A percentile compares a stretch with the other conserved stretches of the same genome.
phyloP scores from a whole-genome alignment of 129 eudicot genomes.

The Saussurea involucrata region DNA sequence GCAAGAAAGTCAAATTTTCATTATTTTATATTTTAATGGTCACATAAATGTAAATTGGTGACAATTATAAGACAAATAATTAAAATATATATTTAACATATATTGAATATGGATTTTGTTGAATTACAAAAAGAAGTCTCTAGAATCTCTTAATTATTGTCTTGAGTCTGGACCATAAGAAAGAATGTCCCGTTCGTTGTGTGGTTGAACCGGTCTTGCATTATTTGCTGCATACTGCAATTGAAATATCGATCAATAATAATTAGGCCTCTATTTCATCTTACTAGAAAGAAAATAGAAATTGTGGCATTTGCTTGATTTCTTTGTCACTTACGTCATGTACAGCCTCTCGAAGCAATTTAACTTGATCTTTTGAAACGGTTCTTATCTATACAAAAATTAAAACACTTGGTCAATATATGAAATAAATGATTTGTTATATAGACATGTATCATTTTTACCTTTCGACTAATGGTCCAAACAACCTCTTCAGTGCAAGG shows the following conservation, averaged over 20 bases:
- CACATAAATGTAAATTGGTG: background rate
- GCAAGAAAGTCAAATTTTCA: background rate
- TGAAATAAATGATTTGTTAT: background rate
- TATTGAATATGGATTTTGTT: background rate
- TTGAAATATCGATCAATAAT: background rate
- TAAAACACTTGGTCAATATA: background rate
- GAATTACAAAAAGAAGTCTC: background rate
- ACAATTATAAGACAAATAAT: background rate
- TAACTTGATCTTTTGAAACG: slow-evolving; percentile 53
- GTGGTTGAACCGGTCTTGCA: slow-evolving; percentile 66
- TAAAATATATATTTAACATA: background rate
- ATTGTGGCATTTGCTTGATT: background rate
- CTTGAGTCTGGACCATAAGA: slow-evolving; percentile 4
- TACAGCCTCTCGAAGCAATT: slow-evolving; percentile 60
- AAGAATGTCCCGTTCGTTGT: slow-evolving; percentile 29
- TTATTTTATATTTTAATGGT: background rate
- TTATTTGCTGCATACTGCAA: slow-evolving; percentile 57
- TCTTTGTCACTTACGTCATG: slow-evolving; percentile 51
- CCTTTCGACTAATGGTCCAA: slow-evolving; percentile 49
- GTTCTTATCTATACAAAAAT: slow-evolving; percentile 40
- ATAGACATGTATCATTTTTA: background rate
- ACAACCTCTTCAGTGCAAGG: slow-evolving; percentile 54
- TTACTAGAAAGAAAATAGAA: background rate
- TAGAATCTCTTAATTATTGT: background rate
- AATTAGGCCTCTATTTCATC: background rate